Base-by-base conservation (phyloP, 1,139 yeast species). In the Suhomyces bokatorum region DNA sequence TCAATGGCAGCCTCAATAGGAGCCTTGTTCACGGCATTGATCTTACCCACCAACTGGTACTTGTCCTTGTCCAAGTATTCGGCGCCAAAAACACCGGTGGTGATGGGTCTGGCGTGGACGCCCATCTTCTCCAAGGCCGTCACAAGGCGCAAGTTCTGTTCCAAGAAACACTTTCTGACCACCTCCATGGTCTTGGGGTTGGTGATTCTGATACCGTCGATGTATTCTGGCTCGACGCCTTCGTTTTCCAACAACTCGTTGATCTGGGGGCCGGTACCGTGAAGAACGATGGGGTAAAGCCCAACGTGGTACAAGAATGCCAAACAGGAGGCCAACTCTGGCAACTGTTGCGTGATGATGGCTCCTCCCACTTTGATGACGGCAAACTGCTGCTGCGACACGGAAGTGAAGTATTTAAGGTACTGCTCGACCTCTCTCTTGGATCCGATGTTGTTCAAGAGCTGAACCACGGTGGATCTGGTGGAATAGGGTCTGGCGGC, bases 281-380 rank as follows among this genome's bases (percentile, higher is more conserved):
- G 99, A 49, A 95, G 78, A 17, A 93, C 96, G 52, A 93, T 89
- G 16, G 99, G 99, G 61, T 91, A 93, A 54, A 93, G 79, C 8
- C 99, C 99, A 46, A 93, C 97, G 63, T 95, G 99, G 72, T 93
- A 93, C 55, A 93, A 75, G 66, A 93, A 93, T 6, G 99, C 98
- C 52, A 93, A 74, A 60, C 98, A 91, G 1, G 97, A 88, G 0
- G 99, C 99, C 56, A 93, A 75, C 67, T 93, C 96, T 12, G 90
- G 87, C 53, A 95, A 73, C 58, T 91, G 95, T 59, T 93, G 96
- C 40, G 98, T 91, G 63, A 93, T 93, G 59, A 95, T 91, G 35
- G 99, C 99, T 54, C 99, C 99, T 35, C 99, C 99, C 33, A 93
- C 99, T 68, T 93, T 93, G 69, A 93, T 93, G 40, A 93, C 97